Evolutionary conservation across 768 basidiomycete species (phyloP).

Genomic region (Rhizopogon vulgaris): DNA sequence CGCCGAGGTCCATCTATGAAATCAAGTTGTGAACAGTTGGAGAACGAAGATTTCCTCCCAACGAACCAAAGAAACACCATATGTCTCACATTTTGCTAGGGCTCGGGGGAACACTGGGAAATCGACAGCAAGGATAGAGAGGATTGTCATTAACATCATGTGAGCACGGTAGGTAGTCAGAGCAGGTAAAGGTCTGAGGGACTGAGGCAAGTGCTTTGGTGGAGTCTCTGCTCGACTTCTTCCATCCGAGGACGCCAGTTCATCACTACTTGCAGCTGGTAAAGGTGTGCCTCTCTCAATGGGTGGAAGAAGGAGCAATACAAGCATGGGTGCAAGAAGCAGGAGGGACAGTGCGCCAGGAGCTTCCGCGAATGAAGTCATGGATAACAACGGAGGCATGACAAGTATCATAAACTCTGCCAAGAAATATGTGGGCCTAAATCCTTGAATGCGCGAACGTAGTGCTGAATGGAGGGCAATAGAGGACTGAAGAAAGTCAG

Average conservation of each 20-base stretch:
- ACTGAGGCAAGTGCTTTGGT: background rate
- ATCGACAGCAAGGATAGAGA: conserved; percentile 93
- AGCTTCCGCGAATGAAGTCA: conserved; percentile 66
- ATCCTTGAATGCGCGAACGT: conserved; percentile 39
- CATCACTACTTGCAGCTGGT: conserved; percentile 32
- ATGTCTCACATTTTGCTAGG: conserved; percentile 91
- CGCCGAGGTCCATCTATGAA: conserved; percentile 91
- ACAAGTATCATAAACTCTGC: conserved; percentile 62
- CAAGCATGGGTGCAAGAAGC: conserved; percentile 38
- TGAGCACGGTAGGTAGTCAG: conserved; percentile 86
- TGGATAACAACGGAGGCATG: conserved; percentile 72
- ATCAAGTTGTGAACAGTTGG: background rate
- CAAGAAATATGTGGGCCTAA: conserved; percentile 31
- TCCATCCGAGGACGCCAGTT: background rate
- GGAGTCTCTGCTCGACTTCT: background rate
- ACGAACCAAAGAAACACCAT: conserved; percentile 86
- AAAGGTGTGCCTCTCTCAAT: conserved; percentile 42
- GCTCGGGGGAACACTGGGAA: conserved; percentile 86
- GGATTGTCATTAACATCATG: conserved; percentile 90
- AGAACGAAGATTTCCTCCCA: background rate
- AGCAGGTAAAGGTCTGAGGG: conserved; percentile 54
- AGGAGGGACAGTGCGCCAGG: conserved; percentile 47
- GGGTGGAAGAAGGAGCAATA: conserved; percentile 40
- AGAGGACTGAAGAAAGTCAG: conserved; percentile 48
- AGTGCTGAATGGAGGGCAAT: conserved; percentile 64